Evolutionary conservation across 2,329 filamentous ascomycete genomes (phyloP).

Genomic region (Hypoxylon sp.): DNA sequence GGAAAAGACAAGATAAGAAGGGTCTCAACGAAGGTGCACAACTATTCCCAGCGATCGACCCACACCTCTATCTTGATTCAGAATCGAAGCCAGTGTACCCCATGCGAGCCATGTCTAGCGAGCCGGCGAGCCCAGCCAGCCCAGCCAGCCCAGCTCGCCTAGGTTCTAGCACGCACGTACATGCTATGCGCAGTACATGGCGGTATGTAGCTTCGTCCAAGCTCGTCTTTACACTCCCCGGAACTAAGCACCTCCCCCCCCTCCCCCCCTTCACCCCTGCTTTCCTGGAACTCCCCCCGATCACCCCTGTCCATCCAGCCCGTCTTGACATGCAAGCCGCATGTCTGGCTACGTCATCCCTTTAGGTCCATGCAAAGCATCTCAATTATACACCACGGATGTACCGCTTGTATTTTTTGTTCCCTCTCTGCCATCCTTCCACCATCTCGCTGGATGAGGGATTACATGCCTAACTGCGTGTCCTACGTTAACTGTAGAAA

Average conservation of each 20-base stretch:
- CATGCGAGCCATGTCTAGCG: no score
- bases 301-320: not conserved
- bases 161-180: no score
- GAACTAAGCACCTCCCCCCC: no score
- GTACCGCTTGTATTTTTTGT: conserved; percentile 6
- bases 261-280: no score
- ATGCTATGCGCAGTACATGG: no score
- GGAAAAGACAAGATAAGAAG: conserved; percentile 8
- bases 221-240: no score
- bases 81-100: conserved; percentile 5
- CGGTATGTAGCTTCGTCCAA: no score
- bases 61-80: conserved; percentile 27
- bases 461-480: conserved; percentile 11
- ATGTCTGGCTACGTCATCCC: conserved; percentile 26
- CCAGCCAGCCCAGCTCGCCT: no score
- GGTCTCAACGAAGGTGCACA: conserved; percentile 18
- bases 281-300: no score
- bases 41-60: conserved; percentile 24
- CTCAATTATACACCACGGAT: conserved; percentile 12
- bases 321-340: conserved; percentile 10
- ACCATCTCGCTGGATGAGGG: not conserved
- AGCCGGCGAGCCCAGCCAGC: no score
- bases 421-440: conserved; percentile 3
- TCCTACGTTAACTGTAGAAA: conserved; percentile 4
- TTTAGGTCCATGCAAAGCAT: conserved; percentile 8